Evolutionary conservation across 2,329 filamentous ascomycete genomes (phyloP).

Genomic region (Trichoderma atroviride): DNA sequence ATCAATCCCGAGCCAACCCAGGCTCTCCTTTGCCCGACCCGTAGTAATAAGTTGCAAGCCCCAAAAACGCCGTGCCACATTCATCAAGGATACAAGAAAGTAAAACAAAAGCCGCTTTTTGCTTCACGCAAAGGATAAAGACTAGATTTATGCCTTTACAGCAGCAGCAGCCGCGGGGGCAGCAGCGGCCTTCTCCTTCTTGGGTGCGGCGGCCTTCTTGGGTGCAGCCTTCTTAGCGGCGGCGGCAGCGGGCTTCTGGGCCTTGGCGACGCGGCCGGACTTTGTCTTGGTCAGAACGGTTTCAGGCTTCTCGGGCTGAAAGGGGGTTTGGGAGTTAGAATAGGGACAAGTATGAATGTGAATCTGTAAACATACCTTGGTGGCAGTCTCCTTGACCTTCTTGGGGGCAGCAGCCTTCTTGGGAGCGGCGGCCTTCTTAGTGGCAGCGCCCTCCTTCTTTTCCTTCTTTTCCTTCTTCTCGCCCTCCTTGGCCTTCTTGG

Average conservation of each 20-base stretch:
- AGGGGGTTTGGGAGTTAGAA: constrained; percentile 25
- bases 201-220: constrained; percentile 50
- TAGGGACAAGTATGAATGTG: neutral
- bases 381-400: constrained; percentile 42
- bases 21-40: constrained; percentile 28
- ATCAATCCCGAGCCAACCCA: constrained; percentile 27
- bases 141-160: constrained; percentile 42
- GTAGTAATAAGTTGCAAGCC: constrained; percentile 32
- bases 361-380: constrained; percentile 30
- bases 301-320: constrained; percentile 60
- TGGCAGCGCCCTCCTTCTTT: constrained; percentile 49
- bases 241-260: constrained; percentile 51
- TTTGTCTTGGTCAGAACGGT: constrained; percentile 79
- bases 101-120: constrained; percentile 19
- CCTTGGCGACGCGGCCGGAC: constrained; percentile 81
- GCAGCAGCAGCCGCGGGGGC: constrained; percentile 33
- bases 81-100: constrained; percentile 42
- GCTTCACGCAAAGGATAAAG: neutral
- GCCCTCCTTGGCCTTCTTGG: constrained; percentile 38
- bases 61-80: constrained; percentile 42
- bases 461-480: constrained; percentile 39
- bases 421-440: constrained; percentile 47
- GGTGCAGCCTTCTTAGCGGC: constrained; percentile 53
- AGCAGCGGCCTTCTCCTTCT: constrained; percentile 49
- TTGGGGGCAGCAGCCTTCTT: constrained; percentile 39